A percentile compares a stretch with the other conserved stretches of the same genome.
These are phyloP conservation scores for Lactarius sanguifluus DNA, from an alignment of 768 basidiomycete genomes.

Conservation along the genomic window DNA sequence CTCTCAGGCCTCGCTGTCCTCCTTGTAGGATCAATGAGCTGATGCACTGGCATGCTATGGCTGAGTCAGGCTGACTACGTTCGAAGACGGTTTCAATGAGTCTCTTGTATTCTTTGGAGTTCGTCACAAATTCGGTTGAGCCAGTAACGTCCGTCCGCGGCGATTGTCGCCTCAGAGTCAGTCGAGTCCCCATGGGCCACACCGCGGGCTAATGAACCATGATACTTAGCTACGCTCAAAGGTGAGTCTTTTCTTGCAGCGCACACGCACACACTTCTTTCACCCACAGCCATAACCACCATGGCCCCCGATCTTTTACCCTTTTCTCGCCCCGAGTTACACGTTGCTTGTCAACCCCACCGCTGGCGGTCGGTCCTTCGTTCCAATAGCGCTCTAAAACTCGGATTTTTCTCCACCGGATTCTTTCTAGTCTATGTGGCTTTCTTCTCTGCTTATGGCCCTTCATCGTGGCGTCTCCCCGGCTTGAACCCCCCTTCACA, in stretches of 20 bases:
- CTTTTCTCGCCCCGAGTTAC: background rate
- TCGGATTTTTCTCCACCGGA: constrained; percentile 11
- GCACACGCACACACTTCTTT: background rate
- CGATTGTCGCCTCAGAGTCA: no score
- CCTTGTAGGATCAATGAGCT: no score
- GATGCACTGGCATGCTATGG: no score
- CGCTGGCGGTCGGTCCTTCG: constrained; percentile 9
- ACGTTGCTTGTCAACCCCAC: background rate
- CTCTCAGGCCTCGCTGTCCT: no score
- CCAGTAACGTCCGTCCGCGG: no score
- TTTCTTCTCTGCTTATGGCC: constrained; percentile 1
- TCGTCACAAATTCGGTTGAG: no score
- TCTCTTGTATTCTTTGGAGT: no score
- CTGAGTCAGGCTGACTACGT: no score
- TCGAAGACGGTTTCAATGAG: no score
- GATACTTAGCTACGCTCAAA: background rate
- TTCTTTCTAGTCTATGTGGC: constrained; percentile 16
- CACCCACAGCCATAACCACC: background rate
- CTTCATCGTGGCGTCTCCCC: background rate
- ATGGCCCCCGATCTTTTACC: background rate
- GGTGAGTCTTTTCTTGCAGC: background rate
- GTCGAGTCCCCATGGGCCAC: background rate
- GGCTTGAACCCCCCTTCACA: background rate
- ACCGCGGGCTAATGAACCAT: background rate
- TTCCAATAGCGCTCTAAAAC: background rate